These are phyloP conservation scores for Oryza glumipatula DNA, from an alignment of 176 grass and related monocot species.

Conservation along the genomic window DNA sequence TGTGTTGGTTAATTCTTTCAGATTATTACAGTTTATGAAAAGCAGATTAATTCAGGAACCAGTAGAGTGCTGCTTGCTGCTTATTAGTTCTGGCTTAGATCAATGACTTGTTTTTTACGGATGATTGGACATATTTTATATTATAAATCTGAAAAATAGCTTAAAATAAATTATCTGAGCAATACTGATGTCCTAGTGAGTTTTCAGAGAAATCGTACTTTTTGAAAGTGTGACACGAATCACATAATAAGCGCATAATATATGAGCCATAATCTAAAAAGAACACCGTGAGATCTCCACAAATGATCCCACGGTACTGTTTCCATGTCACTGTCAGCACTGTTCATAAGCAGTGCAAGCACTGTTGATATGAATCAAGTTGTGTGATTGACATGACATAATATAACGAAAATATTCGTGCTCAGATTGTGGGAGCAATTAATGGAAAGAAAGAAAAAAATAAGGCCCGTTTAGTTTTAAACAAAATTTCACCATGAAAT, in stretches of 20 bases:
- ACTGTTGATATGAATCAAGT: slow-evolving; percentile 1
- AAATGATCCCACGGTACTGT: neutral
- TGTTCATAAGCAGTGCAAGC: neutral
- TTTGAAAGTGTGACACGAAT: too few species aligned
- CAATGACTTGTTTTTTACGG: neutral
- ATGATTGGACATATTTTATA: too few species aligned
- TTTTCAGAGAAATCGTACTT: too few species aligned
- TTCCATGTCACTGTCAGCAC: neutral
- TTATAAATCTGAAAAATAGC: too few species aligned
- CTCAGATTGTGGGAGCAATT: neutral
- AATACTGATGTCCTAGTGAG: too few species aligned
- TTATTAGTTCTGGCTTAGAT: neutral
- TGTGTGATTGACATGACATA: slow-evolving; percentile 19
- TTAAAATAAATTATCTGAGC: too few species aligned
- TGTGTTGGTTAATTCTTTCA: neutral
- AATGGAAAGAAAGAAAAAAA: neutral
- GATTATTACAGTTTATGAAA: neutral
- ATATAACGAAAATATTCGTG: slow-evolving; percentile 17
- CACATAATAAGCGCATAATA: too few species aligned
- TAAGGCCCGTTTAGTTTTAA: too few species aligned
- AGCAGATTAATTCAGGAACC: neutral
- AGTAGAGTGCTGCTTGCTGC: neutral
- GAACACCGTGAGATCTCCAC: neutral
- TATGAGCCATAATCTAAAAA: too few species aligned
- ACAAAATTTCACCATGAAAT: too few species aligned